Percentiles rank a stretch among this genome's conserved stretches.
These are phyloP conservation scores for Podospora australis DNA, from an alignment of 495 filamentous ascomycete genomes.

Conservation along the genomic window DNA sequence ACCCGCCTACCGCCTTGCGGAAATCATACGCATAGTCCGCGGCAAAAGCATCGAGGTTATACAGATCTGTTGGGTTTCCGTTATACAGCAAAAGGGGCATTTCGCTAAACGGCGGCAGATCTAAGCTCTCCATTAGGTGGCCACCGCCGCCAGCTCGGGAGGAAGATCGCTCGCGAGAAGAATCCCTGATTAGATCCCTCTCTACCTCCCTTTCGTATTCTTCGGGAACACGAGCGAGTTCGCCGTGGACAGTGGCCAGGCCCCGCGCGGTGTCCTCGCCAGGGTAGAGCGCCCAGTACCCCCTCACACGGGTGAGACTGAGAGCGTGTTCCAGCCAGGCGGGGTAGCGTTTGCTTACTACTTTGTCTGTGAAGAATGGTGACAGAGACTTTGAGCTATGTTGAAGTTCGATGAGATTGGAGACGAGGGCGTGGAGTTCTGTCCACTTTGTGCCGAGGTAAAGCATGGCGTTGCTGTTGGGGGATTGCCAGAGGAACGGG, in stretches of 20 bases:
- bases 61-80: conserved; percentile 23
- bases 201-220: conserved; percentile 46
- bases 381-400: conserved; percentile 21
- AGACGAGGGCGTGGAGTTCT: conserved; percentile 70
- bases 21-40: conserved; percentile 37
- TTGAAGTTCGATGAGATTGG: conserved; percentile 44
- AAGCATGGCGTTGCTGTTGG: conserved; percentile 69
- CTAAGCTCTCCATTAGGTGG: conserved; percentile 33
- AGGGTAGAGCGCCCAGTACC: conserved; percentile 72
- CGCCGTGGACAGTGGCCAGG: conserved; percentile 64
- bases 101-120: conserved; percentile 28
- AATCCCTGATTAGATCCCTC: background rate
- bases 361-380: conserved; percentile 36
- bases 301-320: conserved; percentile 61
- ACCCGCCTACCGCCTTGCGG: conserved; percentile 33
- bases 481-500: conserved; percentile 75
- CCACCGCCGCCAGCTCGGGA: background rate
- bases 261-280: conserved; percentile 42
- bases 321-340: conserved; percentile 73
- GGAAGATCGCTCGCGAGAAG: no score
- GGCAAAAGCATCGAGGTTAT: conserved; percentile 30
- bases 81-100: conserved; percentile 40
- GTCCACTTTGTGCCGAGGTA: conserved; percentile 80
- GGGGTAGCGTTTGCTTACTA: conserved; percentile 56
- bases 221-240: conserved; percentile 64